These are phyloP conservation scores for Athelia psychrophila DNA, from an alignment of 1,284 basidiomycete species.

Conservation along the genomic window DNA sequence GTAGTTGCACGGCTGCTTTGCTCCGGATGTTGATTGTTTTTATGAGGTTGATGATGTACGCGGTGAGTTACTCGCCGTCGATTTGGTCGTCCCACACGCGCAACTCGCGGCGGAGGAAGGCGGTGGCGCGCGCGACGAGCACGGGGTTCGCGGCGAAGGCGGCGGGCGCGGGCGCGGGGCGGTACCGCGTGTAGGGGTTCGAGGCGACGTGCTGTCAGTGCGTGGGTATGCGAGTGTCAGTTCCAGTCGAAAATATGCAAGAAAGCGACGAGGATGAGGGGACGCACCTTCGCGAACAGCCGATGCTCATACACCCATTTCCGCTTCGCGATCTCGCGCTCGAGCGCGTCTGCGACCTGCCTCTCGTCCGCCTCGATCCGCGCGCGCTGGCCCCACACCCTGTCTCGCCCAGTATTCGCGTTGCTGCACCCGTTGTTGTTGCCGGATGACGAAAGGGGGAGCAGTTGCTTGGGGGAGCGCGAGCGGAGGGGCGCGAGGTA, in stretches of 20 bases:
- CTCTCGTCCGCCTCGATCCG: conserved; percentile 46
- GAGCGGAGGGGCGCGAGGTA: conserved; percentile 67
- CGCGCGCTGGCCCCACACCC: conserved; percentile 54
- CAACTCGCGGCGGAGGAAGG: conserved; percentile 81
- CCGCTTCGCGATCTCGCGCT: conserved; percentile 56
- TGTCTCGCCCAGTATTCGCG: conserved; percentile 35
- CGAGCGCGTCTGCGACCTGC: conserved; percentile 60
- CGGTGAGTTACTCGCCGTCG: conserved; percentile 82
- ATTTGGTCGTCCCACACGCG: conserved; percentile 82
- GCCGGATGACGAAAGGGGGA: conserved; percentile 29
- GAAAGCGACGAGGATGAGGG: neutral
- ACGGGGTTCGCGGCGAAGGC: conserved; percentile 77
- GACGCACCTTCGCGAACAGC: conserved; percentile 76
- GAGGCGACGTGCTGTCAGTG: conserved; percentile 80
- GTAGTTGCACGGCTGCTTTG: conserved; percentile 76
- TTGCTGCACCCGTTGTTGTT: conserved; percentile 22
- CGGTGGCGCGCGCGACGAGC: conserved; percentile 68
- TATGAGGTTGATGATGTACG: conserved; percentile 82
- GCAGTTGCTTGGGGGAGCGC: too few species aligned
- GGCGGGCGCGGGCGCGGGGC: conserved; percentile 76
- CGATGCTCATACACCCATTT: conserved; percentile 70
- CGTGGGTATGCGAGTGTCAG: neutral
- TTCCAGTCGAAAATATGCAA: neutral
- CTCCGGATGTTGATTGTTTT: conserved; percentile 87
- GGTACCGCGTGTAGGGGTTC: conserved; percentile 78